Evolutionary conservation across 768 basidiomycete genomes (phyloP), one percentile per base, ranked within the genome.

Genomic region (Suillus brevipes): DNA sequence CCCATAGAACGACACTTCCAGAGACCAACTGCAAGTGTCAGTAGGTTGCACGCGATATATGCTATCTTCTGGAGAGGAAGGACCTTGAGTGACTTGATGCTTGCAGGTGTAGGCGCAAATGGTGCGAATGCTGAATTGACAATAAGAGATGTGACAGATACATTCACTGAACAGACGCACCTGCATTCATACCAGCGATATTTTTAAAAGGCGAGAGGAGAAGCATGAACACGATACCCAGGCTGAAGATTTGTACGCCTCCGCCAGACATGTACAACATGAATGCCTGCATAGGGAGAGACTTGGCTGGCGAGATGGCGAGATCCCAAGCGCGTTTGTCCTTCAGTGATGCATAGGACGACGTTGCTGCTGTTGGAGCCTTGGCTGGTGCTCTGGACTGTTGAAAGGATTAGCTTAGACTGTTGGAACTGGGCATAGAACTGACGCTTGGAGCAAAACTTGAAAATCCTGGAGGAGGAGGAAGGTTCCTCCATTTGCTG

Each of bases 231-330:
- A 98, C 91, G 75, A 95, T 96, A 40, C 96, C 95, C 82, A 98
- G 94, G 78, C 94, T 96, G 77, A 98, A 97, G 50, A 98, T 90
- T 77, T 98, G 96, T 16, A 98, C 91, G 59, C 94, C 94, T 14
- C 94, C 90, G 42, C 96, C 96, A 25, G 95, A 96, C 92, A 98
- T 97, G 85, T 98, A 98, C 40, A 98, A 83, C 96, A 98, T 98
- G 80, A 98, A 91, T 6, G 90, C 94, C 73, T 98, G 95, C 96
- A 97, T 97, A 4, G 95, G 95, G 34, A 98, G 83, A 16, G 89
- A 87, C 77, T 98, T 97, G 40, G 92, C 93, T 1, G 95, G 95
- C 4, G 86, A 81, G 58, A 89, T 84, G 45, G 94, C 94, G 49
- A 92, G 82, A 67, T 94, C 92, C 91, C 94, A 93, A 50, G 94